Conservation (phyloP, 2,329 filamentous ascomycete species). For the Achaetomium macrosporum region DNA sequence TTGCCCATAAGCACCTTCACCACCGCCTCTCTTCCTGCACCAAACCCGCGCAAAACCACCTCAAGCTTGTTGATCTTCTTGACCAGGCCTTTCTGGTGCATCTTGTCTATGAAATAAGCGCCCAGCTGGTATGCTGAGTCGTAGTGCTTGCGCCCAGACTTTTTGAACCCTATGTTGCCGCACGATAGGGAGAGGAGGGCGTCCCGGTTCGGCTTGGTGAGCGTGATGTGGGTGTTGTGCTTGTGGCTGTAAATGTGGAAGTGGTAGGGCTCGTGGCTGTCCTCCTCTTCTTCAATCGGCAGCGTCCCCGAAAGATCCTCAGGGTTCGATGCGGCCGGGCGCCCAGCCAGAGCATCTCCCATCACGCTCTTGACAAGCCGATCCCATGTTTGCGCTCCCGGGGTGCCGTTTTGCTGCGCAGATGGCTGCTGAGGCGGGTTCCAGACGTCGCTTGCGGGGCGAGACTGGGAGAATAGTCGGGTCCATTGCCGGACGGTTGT, state of each 20-base stretch:
- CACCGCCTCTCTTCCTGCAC: slow-evolving; percentile 78
- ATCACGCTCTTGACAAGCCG: slow-evolving; percentile 13
- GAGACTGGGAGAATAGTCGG: slow-evolving; percentile 24
- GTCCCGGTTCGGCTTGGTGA: slow-evolving; percentile 74
- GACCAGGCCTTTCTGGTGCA: slow-evolving; percentile 75
- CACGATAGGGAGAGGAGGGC: slow-evolving; percentile 73
- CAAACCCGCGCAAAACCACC: slow-evolving; percentile 79
- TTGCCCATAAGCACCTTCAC: slow-evolving; percentile 82
- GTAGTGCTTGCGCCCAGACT: slow-evolving; percentile 72
- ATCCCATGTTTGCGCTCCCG: background rate
- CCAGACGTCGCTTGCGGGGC: slow-evolving; percentile 1
- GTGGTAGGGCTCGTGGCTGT: slow-evolving; percentile 63
- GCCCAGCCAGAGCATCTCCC: background rate
- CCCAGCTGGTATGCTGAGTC: slow-evolving; percentile 90
- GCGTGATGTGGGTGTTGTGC: slow-evolving; percentile 93
- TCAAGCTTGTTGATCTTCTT: slow-evolving; percentile 72
- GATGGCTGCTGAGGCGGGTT: background rate
- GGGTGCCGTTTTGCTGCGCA: background rate
- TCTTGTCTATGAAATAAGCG: slow-evolving; percentile 73
- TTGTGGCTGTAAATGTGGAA: slow-evolving; percentile 81
- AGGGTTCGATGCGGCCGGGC: slow-evolving; percentile 9
- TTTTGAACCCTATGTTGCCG: slow-evolving; percentile 88
- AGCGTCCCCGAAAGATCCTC: slow-evolving; percentile 20
- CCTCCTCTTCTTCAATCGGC: slow-evolving; percentile 40
- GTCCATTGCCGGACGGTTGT: slow-evolving; percentile 21